Evolutionary conservation across 108 stramenopile genomes (phyloP).

Genomic region (Craspedostauros australis): DNA sequence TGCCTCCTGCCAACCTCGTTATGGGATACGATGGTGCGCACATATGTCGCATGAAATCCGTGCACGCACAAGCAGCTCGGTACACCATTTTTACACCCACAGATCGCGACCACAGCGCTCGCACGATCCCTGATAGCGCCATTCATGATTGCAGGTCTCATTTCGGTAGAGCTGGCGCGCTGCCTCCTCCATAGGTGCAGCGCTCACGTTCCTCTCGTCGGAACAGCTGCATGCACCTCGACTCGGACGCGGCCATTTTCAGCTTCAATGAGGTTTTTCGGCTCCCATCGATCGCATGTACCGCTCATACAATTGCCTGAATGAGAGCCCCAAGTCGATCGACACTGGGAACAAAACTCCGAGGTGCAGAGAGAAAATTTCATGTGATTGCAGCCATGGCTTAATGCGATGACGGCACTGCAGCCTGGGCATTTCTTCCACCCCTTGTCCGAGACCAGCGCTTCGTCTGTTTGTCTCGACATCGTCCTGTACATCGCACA

Average conservation of each 20-base stretch:
- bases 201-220: constrained; percentile 16
- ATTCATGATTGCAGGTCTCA: constrained; percentile 42
- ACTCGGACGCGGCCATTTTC: constrained; percentile 43
- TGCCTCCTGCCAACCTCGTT: constrained; percentile 49
- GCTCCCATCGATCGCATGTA: constrained; percentile 42
- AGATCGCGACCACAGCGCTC: constrained; percentile 26
- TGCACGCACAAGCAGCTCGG: constrained; percentile 34
- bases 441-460: too few relatives aligned
- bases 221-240: constrained; percentile 23
- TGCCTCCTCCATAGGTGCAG: constrained; percentile 15
- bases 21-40: constrained; percentile 47
- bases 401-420: constrained; percentile 34
- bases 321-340: constrained; percentile 20
- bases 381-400: constrained; percentile 50
- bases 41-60: constrained; percentile 61
- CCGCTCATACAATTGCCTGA: constrained; percentile 26
- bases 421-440: constrained; percentile 57
- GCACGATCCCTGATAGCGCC: constrained; percentile 41
- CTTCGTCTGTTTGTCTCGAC: too few relatives aligned
- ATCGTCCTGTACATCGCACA: too few relatives aligned
- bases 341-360: constrained; percentile 50
- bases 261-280: constrained; percentile 29
- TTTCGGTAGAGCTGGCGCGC: constrained; percentile 26
- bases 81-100: constrained; percentile 42
- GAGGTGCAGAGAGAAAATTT: constrained; percentile 34